Percentiles rank a stretch among this genome's conserved stretches.
Conservation (phyloP, 371 early-diverging fungal species). For the Saksenaea vasiformis region DNA sequence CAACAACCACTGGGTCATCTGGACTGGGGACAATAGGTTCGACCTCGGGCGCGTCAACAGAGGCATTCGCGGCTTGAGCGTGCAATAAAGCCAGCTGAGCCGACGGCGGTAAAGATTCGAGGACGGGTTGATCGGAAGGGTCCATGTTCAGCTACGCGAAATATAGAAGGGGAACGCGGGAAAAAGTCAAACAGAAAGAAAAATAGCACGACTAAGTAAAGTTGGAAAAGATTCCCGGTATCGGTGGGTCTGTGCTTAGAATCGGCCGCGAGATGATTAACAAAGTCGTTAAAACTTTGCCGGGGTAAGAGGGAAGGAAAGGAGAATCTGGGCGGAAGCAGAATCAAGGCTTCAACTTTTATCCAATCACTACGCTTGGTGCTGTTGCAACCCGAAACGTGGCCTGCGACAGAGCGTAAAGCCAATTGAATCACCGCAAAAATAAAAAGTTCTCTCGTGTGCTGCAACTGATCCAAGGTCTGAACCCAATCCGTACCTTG, state of each 20-base stretch:
- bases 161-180: background rate
- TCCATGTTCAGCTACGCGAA: constrained; percentile 18
- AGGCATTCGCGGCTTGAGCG: constrained; percentile 34
- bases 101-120: constrained; percentile 45
- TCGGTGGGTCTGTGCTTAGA: background rate
- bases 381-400: background rate
- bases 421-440: too few species aligned
- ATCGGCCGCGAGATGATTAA: background rate
- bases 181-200: constrained; percentile 6
- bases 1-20: constrained; percentile 47
- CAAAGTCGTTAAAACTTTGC: constrained; percentile 1
- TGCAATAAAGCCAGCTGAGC: constrained; percentile 50
- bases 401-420: background rate
- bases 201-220: background rate
- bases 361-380: background rate
- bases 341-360: background rate
- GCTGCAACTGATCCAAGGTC: too few species aligned
- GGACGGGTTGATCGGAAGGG: constrained; percentile 25
- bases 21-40: constrained; percentile 43
- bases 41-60: constrained; percentile 1
- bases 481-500: too few species aligned
- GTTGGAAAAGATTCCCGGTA: background rate
- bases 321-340: background rate
- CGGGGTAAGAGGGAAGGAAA: background rate
- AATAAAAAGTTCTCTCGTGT: too few species aligned